A percentile compares a stretch with the other conserved stretches of the same genome.
Evolutionary conservation across 768 basidiomycete species (phyloP).

Genomic region (Xerocomus spinulosus): DNA sequence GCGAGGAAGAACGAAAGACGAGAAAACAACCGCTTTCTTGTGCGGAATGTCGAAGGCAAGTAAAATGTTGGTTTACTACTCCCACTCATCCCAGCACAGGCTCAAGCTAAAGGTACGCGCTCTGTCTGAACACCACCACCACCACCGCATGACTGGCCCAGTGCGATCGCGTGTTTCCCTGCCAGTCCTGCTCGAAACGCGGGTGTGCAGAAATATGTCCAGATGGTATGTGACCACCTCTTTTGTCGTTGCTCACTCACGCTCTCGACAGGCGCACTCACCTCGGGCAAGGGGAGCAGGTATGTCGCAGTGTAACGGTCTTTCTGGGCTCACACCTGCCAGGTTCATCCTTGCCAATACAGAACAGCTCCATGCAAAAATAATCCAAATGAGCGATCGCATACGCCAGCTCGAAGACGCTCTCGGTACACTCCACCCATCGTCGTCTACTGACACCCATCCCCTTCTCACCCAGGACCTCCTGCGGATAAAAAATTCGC

Average conservation of each 20-base stretch:
- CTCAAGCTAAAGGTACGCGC: slow-evolving; percentile 53
- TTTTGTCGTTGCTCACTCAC: slow-evolving; percentile 2
- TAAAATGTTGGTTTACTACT: neutral
- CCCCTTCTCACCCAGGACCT: slow-evolving; percentile 57
- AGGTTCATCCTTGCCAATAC: slow-evolving; percentile 69
- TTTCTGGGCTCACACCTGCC: slow-evolving; percentile 11
- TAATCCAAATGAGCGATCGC: slow-evolving; percentile 55
- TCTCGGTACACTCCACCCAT: slow-evolving; percentile 41
- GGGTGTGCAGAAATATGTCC: slow-evolving; percentile 62
- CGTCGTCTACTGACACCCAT: slow-evolving; percentile 40
- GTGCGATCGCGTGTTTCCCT: slow-evolving; percentile 66
- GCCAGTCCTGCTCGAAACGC: slow-evolving; percentile 62
- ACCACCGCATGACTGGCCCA: slow-evolving; percentile 11
- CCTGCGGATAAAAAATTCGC: slow-evolving; percentile 59
- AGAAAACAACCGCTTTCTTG: slow-evolving; percentile 52
- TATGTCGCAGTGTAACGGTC: too few relatives aligned
- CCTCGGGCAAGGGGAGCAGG: slow-evolving; percentile 63
- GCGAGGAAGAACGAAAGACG: slow-evolving; percentile 32
- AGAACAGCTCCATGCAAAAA: slow-evolving; percentile 61
- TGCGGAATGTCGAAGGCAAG: slow-evolving; percentile 58
- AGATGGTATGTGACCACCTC: slow-evolving; percentile 37
- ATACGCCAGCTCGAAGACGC: slow-evolving; percentile 63
- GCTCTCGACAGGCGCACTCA: slow-evolving; percentile 47
- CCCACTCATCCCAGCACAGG: slow-evolving; percentile 11
- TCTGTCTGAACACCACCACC: too few relatives aligned